Percentiles rank a stretch among this genome's conserved stretches.
phyloP scores from a whole-genome alignment of 345 rosid species.

The Triadica sebifera region DNA sequence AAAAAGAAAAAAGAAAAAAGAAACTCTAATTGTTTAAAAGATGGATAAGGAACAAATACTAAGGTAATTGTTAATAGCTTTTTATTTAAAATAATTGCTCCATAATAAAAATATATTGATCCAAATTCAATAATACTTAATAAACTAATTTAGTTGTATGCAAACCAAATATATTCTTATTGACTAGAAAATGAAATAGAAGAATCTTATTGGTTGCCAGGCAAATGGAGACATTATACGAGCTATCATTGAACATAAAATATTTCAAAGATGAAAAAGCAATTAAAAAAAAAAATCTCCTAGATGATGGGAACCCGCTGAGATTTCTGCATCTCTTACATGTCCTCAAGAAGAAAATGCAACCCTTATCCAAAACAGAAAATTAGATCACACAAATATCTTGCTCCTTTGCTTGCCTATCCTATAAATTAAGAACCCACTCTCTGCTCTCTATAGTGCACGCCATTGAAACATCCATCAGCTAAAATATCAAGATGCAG shows the following conservation, averaged over 20 bases:
- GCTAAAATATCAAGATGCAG: constrained; percentile 31
- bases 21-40: no score
- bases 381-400: neutral
- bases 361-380: constrained; percentile 19
- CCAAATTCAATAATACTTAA: no score
- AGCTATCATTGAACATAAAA: constrained; percentile 2
- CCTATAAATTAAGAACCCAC: constrained; percentile 15
- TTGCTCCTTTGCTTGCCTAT: constrained; percentile 16
- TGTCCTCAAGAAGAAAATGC: neutral
- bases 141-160: no score
- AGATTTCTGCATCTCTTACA: constrained; percentile 9
- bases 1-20: no score
- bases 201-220: no score
- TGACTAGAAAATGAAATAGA: no score
- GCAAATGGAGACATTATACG: neutral
- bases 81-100: no score
- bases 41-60: no score
- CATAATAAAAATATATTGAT: no score
- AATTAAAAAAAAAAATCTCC: constrained; percentile 24
- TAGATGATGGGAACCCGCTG: constrained; percentile 19
- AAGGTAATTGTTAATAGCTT: no score
- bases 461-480: neutral
- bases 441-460: neutral
- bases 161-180: no score
- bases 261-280: neutral